A percentile compares a stretch with the other conserved stretches of the same genome.
Evolutionary conservation across 2,329 filamentous ascomycete species (phyloP).

Genomic region (Fusarium pseudoanthophilum): DNA sequence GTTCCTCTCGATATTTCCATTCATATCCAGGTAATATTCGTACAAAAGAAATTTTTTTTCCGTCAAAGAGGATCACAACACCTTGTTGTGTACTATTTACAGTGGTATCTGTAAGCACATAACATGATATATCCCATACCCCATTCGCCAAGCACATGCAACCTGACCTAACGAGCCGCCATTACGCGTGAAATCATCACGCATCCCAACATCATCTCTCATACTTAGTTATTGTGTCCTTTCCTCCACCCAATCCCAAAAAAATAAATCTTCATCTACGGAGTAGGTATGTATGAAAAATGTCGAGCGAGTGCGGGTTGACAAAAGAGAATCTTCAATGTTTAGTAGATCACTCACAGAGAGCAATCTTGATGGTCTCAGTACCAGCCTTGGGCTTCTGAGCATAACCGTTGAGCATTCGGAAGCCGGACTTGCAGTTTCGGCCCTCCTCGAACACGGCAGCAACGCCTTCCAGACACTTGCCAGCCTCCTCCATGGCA

Average conservation of each 20-base stretch:
- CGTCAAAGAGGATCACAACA: slow-evolving; percentile 24
- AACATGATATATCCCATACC: slow-evolving; percentile 37
- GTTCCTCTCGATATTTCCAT: neutral
- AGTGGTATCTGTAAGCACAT: slow-evolving; percentile 37
- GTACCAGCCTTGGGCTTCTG: slow-evolving; percentile 64
- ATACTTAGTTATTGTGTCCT: slow-evolving; percentile 30
- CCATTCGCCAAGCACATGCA: slow-evolving; percentile 40
- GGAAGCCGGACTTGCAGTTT: slow-evolving; percentile 66
- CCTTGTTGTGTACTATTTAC: slow-evolving; percentile 33
- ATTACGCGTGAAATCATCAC: slow-evolving; percentile 34
- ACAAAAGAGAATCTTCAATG: slow-evolving; percentile 40
- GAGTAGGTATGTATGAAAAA: slow-evolving; percentile 17
- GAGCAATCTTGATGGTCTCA: slow-evolving; percentile 54
- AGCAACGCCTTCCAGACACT: slow-evolving; percentile 69
- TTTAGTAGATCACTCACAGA: slow-evolving; percentile 39
- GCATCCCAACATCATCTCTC: slow-evolving; percentile 32
- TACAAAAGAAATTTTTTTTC: slow-evolving; percentile 18
- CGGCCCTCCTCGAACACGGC: slow-evolving; percentile 73
- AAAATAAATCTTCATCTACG: slow-evolving; percentile 21
- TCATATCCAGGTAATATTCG: neutral
- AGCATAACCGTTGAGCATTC: slow-evolving; percentile 71
- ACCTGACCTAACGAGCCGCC: slow-evolving; percentile 6
- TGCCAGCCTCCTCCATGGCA: slow-evolving; percentile 66
- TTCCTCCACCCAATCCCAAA: slow-evolving; percentile 10
- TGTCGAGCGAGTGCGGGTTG: slow-evolving; percentile 17